phyloP scores from a whole-genome alignment of 257 asterid species.

The Eustoma russellianum region DNA sequence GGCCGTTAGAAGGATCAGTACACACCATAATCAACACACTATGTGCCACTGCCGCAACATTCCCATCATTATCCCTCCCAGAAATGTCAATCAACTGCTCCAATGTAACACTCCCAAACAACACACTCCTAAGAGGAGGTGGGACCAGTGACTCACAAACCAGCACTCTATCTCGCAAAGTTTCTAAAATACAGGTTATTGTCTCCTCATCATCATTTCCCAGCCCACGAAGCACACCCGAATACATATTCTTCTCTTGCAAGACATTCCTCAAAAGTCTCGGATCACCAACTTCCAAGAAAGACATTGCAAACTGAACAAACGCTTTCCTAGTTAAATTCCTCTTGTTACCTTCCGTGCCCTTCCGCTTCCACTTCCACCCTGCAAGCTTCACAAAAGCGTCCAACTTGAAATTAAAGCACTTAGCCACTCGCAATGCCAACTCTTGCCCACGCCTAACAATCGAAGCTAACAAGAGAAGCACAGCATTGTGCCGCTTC shows the following conservation, averaged over 20 bases:
- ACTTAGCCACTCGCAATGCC: constrained; percentile 70
- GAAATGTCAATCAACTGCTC: constrained; percentile 70
- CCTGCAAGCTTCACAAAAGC: constrained; percentile 49
- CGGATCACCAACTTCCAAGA: constrained; percentile 71
- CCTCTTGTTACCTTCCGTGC: constrained; percentile 37
- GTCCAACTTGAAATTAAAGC: constrained; percentile 55
- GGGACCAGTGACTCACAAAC: constrained; percentile 68
- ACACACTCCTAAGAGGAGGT: constrained; percentile 75
- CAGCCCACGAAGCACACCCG: constrained; percentile 76
- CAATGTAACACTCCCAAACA: constrained; percentile 84
- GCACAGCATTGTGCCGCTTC: constrained; percentile 54
- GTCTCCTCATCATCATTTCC: constrained; percentile 81
- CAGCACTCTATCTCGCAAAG: constrained; percentile 59
- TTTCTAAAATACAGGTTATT: constrained; percentile 37
- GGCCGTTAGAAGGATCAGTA: constrained; percentile 70
- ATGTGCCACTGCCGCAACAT: constrained; percentile 60
- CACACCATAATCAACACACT: constrained; percentile 57
- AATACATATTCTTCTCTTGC: constrained; percentile 85
- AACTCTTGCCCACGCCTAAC: constrained; percentile 54
- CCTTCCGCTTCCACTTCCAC: constrained; percentile 50
- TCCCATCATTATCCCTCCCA: constrained; percentile 46
- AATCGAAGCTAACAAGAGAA: constrained; percentile 52
- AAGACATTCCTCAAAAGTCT: constrained; percentile 73
- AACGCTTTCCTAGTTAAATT: constrained; percentile 55
- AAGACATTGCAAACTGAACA: constrained; percentile 70